phyloP scores from a whole-genome alignment of 2,329 filamentous ascomycete species.

The Coniochaeta sp. region DNA sequence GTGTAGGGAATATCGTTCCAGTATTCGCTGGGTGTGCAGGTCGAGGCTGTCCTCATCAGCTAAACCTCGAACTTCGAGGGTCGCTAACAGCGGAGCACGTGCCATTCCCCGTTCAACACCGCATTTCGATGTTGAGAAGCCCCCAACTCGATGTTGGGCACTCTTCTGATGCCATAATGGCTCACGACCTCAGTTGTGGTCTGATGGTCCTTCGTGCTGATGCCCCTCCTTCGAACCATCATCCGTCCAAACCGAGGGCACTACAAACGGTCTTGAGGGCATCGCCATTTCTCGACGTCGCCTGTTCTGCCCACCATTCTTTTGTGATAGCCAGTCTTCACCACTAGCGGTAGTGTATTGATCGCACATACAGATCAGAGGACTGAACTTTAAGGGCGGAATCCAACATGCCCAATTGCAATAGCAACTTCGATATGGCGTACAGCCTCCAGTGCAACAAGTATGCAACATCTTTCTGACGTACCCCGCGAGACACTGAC shows the following conservation, averaged over 20 bases:
- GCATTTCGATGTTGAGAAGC: not conserved
- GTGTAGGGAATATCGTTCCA: not conserved
- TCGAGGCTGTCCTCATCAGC: not conserved
- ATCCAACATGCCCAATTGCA: not conserved
- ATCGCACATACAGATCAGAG: too few species aligned
- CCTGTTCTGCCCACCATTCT: not conserved
- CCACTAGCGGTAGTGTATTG: not conserved
- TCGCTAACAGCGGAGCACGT: not conserved
- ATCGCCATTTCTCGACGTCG: too few species aligned
- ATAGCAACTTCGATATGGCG: too few species aligned
- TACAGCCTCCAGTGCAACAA: too few species aligned
- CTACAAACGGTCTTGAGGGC: too few species aligned
- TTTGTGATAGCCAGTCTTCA: not conserved
- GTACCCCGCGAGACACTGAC: not conserved
- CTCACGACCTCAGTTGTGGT: not conserved
- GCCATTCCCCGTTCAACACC: not conserved
- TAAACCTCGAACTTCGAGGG: not conserved
- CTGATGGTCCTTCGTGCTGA: not conserved
- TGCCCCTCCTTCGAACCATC: not conserved
- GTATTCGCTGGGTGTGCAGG: not conserved
- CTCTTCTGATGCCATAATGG: not conserved
- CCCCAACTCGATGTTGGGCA: not conserved
- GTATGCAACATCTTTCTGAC: not conserved
- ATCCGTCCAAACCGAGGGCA: not conserved
- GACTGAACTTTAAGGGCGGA: not conserved